phyloP scores from a whole-genome alignment of 257 asterid species.

The Striga asiatica region DNA sequence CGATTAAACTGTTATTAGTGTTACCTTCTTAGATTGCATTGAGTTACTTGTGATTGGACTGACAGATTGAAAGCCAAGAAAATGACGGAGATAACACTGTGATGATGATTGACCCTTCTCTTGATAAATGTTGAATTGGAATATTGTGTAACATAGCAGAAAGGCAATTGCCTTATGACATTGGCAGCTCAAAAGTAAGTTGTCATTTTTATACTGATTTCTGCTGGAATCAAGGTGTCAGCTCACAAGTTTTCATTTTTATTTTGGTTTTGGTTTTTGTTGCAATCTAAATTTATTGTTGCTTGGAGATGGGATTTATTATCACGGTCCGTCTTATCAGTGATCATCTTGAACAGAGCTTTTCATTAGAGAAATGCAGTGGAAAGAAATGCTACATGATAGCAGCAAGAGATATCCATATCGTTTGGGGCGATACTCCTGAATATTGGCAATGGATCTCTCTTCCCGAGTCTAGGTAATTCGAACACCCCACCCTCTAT shows the following conservation, averaged over 20 bases:
- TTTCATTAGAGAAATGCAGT: constrained; percentile 48
- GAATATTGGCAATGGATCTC: constrained; percentile 53
- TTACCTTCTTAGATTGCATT: background rate
- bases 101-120: background rate
- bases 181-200: too few relatives aligned
- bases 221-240: too few relatives aligned
- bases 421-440: constrained; percentile 49
- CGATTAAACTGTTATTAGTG: too few relatives aligned
- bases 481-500: background rate
- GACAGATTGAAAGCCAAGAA: background rate
- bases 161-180: background rate
- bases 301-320: background rate
- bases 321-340: background rate
- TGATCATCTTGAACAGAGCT: constrained; percentile 40
- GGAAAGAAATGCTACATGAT: constrained; percentile 74
- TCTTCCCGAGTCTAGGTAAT: constrained; percentile 55
- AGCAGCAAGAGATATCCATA: constrained; percentile 51
- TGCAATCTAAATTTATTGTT: background rate
- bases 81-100: background rate
- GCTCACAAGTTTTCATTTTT: background rate
- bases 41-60: background rate
- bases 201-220: too few relatives aligned
- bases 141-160: background rate
- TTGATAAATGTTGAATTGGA: background rate
- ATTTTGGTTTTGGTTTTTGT: background rate